A percentile compares a stretch with the other conserved stretches of the same genome.
These are phyloP conservation scores for Vitis hybrid DNA, from an alignment of 177 flowering plant species.

Conservation along the genomic window DNA sequence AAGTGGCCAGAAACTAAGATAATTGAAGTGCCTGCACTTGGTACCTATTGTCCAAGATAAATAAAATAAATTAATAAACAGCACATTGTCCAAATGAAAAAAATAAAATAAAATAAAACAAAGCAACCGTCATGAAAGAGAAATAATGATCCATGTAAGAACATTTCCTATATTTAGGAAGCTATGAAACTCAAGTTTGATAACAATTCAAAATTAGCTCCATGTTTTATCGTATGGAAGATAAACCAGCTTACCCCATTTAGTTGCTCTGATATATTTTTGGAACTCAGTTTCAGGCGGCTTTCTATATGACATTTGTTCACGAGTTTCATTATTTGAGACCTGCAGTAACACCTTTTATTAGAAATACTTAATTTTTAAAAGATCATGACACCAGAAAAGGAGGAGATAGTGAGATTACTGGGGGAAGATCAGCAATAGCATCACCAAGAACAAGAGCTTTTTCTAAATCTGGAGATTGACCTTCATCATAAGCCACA, in stretches of 20 bases:
- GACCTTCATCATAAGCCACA: slow-evolving; percentile 68
- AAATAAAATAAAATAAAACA: too few relatives aligned
- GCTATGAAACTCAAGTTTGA: too few relatives aligned
- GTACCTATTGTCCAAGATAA: too few relatives aligned
- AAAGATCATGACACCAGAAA: slow-evolving; percentile 8
- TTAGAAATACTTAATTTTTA: slow-evolving; percentile 1
- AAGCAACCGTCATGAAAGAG: too few relatives aligned
- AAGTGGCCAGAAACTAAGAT: too few relatives aligned
- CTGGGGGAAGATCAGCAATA: slow-evolving; percentile 65
- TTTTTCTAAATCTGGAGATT: slow-evolving; percentile 37
- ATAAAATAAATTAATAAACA: too few relatives aligned
- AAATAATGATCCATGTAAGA: too few relatives aligned
- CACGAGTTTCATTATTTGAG: slow-evolving; percentile 40
- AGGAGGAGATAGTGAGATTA: slow-evolving; percentile 17
- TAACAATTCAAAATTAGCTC: too few relatives aligned
- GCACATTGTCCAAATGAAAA: too few relatives aligned
- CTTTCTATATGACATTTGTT: slow-evolving; percentile 41
- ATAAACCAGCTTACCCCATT: slow-evolving; percentile 32
- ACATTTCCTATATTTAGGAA: too few relatives aligned
- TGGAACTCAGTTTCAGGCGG: slow-evolving; percentile 62
- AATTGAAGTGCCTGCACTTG: too few relatives aligned
- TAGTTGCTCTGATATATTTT: slow-evolving; percentile 43
- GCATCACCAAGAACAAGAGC: slow-evolving; percentile 54
- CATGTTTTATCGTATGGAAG: not conserved
- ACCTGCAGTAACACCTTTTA: slow-evolving; percentile 28